Base-by-base conservation (phyloP, 139 green algal species). In the Chlamydomonas sphaeroides region DNA sequence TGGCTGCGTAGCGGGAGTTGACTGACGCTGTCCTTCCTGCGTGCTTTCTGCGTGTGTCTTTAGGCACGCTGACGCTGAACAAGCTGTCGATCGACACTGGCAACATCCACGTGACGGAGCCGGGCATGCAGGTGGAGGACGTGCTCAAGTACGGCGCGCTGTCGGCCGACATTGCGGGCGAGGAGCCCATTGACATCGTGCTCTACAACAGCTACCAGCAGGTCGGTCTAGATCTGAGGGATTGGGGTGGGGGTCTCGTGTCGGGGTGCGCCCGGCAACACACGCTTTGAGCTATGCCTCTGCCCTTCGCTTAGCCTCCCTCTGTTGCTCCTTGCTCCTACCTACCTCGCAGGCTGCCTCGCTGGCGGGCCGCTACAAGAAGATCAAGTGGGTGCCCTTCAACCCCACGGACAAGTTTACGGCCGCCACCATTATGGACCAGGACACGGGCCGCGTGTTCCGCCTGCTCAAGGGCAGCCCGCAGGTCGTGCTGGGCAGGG, bases 341-440 rank as follows among this genome's bases (percentile, higher is more conserved):
- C n/a, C n/a, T n/a, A n/a, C n/a, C n/a, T n/a, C n/a, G n/a, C n/a
- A n/a, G n/a, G 75, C 75, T 7, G 48, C 81, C 48, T 56, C 67
- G 0, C 76, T 90, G 42, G 83, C 75, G 25, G 63, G 70, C 26
- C 42, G 33, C 38, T 92, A 89, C 89, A 90, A 91, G 83, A 65
- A 65, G 65, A 74, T 84, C 57, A 95, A 95, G 85, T 98, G 90
- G 81, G 76, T 95, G 38, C 94, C 94, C 73, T 97, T 98, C 92
- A 97, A 98, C 89, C 94, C 95, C 48, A 90, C 84, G 11, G 93
- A 96, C 87, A 97, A 98, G 90, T 92, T 93, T 85, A 97, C 94
- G 20, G 86, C 90, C 32, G 92, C 88, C 21, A 87, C 88, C 35
- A 62, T 96, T 32, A 67, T 80, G 48, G 87, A 93, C 39, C 76